Base-by-base conservation (phyloP, 306 rosid species). In the Cajanus cajan region DNA sequence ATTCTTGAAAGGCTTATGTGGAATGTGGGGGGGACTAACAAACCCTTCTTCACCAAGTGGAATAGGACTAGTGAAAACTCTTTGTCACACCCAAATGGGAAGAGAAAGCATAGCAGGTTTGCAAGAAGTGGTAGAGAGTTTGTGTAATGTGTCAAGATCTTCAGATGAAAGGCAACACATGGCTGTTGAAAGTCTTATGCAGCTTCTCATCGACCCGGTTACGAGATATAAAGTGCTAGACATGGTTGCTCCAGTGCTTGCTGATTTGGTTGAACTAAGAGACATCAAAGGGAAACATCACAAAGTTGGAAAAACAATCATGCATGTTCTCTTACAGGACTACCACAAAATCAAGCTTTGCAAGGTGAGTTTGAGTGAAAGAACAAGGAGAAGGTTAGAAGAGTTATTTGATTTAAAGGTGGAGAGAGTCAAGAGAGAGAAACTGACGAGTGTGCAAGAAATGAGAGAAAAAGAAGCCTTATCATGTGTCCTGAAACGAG, bases 361-460 rank as follows among this genome's bases (percentile, higher is more conserved):
- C 7, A 71, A 82, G 28, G n/a, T 87, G 36, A 78, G 70, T 58
- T 37, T 89, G 80, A 41, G 85, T 33, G 28, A 79, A 70, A 77
- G 69, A 72, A 78, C 82, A 0, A 80, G 80, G 88, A 77, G 52
- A 79, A 84, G 82, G 2, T 58, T 92, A n/a, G 83, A 62, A 80
- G 91, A 87, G 52, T 33, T 86, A 21, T 90, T 94, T 94, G 87
- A 85, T 14, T 59, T 78, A 81, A 90, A 90, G 80, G 94, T 90
- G 24, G 97, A 88, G 9, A 90, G 89, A 77, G 85, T 74, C 6
- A 90, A 63, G 84, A 88, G 70, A 74, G 90, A 92, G 78, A 82
- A 82, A 70, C 25, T 87, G 1, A 77, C 86, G 90, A 76, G 72
- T 5, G 84, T 84, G 36, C 19, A 77, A 67, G 92, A 88, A 62